Evolutionary conservation across 2,329 filamentous ascomycete species (phyloP).

Genomic region (Clonostachys rosea): DNA sequence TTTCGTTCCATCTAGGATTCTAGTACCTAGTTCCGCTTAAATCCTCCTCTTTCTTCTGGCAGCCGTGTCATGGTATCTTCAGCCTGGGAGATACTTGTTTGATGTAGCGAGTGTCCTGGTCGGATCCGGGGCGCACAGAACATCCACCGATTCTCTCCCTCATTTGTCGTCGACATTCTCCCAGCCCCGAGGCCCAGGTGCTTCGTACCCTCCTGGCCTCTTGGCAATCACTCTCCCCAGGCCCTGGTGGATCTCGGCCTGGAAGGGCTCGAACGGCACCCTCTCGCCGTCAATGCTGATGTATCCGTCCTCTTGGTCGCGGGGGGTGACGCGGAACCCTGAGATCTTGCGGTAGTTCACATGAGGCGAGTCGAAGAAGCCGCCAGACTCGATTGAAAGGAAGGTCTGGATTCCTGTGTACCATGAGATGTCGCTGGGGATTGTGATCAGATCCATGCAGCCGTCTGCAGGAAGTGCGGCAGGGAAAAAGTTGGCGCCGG

Average conservation of each 20-base stretch:
- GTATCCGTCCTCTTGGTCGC: constrained; percentile 66
- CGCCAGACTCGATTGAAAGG: constrained; percentile 64
- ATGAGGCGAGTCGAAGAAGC: constrained; percentile 74
- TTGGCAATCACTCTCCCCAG: constrained; percentile 83
- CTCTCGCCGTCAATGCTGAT: constrained; percentile 94
- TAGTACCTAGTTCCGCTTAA: no score
- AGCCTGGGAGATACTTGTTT: no score
- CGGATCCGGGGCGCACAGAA: no score
- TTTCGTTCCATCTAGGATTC: no score
- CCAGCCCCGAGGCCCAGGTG: constrained; percentile 33
- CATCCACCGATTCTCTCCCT: no score
- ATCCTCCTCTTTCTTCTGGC: no score
- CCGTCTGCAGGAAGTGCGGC: constrained; percentile 80
- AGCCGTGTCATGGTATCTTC: no score
- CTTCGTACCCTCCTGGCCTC: constrained; percentile 64
- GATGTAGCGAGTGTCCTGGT: no score
- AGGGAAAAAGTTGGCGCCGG: constrained; percentile 83
- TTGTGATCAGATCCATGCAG: constrained; percentile 76
- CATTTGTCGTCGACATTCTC: not conserved
- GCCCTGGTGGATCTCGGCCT: constrained; percentile 80
- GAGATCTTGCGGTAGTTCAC: constrained; percentile 80
- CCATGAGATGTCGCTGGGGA: constrained; percentile 70
- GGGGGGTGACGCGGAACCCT: constrained; percentile 83
- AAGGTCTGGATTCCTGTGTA: constrained; percentile 65
- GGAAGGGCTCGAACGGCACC: constrained; percentile 82